Conservation (phyloP, 108 stramenopile species). For the Nannochloropsis oceanica region DNA sequence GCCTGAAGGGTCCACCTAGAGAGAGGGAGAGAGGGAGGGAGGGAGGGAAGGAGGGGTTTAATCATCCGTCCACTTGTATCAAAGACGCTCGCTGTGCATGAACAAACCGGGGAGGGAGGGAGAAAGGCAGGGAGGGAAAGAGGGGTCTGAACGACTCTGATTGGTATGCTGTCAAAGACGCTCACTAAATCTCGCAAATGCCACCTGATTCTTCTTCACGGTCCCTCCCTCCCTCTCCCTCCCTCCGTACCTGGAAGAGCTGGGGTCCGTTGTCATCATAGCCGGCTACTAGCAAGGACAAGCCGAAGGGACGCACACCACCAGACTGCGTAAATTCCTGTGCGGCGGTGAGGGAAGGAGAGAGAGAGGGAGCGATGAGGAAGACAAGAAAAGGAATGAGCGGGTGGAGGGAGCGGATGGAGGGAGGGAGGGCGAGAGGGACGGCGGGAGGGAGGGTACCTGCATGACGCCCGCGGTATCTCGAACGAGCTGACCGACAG, state of each 20-base stretch:
- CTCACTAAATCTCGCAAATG: neutral
- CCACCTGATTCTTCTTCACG: neutral
- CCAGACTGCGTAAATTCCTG: slow-evolving; percentile 84
- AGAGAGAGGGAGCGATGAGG: neutral
- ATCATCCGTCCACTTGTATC: neutral
- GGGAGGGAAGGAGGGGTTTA: neutral
- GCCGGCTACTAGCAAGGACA: slow-evolving; percentile 82
- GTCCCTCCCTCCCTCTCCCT: neutral
- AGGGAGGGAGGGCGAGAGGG: neutral
- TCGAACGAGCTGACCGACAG: slow-evolving; percentile 79
- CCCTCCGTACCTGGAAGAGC: slow-evolving; percentile 50
- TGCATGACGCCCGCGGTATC: slow-evolving; percentile 78
- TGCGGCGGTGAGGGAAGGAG: neutral
- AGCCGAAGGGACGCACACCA: slow-evolving; percentile 94
- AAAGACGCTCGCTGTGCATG: neutral
- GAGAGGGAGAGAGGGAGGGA: neutral
- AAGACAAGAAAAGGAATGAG: neutral
- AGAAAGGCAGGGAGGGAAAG: neutral
- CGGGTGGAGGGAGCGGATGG: neutral
- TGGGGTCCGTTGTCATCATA: slow-evolving; percentile 85
- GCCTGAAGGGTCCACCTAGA: slow-evolving; percentile 89
- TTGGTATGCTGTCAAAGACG: neutral
- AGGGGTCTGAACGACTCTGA: neutral
- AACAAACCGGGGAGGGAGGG: neutral
- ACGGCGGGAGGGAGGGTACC: neutral